Base-by-base conservation (phyloP, 805 yeast genomes). In the Saturnispora quitensis region DNA sequence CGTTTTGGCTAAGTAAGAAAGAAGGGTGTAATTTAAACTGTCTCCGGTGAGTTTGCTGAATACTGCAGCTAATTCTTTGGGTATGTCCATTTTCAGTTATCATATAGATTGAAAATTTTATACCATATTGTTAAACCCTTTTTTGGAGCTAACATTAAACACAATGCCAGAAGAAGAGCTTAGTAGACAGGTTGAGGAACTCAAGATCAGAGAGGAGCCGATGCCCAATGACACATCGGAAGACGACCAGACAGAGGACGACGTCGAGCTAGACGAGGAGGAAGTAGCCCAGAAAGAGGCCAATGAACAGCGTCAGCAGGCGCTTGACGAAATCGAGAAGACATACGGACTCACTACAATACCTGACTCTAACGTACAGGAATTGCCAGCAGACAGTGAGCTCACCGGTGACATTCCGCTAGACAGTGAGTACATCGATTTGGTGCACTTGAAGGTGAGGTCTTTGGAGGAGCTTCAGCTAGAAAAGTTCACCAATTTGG, bases 381-480 rank as follows among this genome's bases (percentile, higher is more conserved):
- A 69, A 33, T 77, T 85, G 43, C 86, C 80, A 8, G 81, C 89
- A 0, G 96, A 88, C 66, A 72, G 67, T 7, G 89, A 85, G 50
- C 66, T 86, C 50, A 76, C 89, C 0, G 68, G 67, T 4, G 83
- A 75, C 50, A 66, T 75, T 35, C 80, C 79, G 0, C 70, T 72
- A n/a, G 86, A 85, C 56, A 69, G 79, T 0, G 82, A 76, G 25
- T 74, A 73, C 31, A 69, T 87, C 35, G 89, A 84, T 49, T 68
- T 88, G 56, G 72, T 84, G 18, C 95, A 88, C 62, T 68, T 84
- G 62, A 86, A 85, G 66, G 80, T 88, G 40, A 61, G 71, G 9
- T 76, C 85, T 0, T 60, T 89, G 60, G 83, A 80, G 50, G 87
- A 76, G 54, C 70, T 88, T 57, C 71, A 77, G 33, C 67, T 88